Evolutionary conservation across 1,284 basidiomycete species (phyloP).

Genomic region (Ganoderma multipileum): DNA sequence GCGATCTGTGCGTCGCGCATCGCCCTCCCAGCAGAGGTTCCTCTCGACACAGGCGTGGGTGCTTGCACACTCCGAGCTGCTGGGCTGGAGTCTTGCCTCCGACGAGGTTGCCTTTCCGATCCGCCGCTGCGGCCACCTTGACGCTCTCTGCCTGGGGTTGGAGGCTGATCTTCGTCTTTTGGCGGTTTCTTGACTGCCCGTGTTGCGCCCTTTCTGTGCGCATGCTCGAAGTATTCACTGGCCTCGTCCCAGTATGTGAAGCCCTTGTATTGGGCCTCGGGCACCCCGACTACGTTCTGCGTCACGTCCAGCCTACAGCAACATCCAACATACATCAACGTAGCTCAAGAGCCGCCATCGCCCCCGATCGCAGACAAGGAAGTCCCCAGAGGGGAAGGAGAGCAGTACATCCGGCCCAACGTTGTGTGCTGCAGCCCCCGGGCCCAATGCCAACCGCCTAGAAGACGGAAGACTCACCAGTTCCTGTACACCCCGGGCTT

Average conservation of each 20-base stretch:
- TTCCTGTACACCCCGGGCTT: conserved; percentile 51
- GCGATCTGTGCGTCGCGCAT: conserved; percentile 17
- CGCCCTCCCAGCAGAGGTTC: conserved; percentile 6
- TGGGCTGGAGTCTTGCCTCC: neutral
- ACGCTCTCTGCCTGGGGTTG: neutral
- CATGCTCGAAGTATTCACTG: conserved; percentile 45
- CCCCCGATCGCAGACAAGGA: neutral
- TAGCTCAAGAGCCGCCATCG: neutral
- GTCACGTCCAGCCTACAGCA: conserved; percentile 52
- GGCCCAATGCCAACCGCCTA: neutral
- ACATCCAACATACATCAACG: conserved; percentile 4
- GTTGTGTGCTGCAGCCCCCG: conserved; percentile 12
- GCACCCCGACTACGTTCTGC: conserved; percentile 47
- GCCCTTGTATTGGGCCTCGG: conserved; percentile 49
- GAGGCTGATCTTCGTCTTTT: neutral
- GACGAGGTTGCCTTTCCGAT: too few relatives aligned
- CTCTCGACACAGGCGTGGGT: neutral
- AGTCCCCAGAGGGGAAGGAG: neutral
- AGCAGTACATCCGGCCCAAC: conserved; percentile 2
- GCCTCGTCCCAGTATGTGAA: conserved; percentile 54
- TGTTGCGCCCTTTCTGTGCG: conserved; percentile 34
- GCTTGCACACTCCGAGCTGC: neutral
- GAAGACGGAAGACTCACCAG: conserved; percentile 46
- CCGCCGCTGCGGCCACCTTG: neutral
- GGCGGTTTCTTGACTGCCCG: conserved; percentile 17